Evolutionary conservation across 805 yeast species (phyloP), one percentile per base, ranked within the genome.

Genomic region (Hanseniaspora opuntiae): DNA sequence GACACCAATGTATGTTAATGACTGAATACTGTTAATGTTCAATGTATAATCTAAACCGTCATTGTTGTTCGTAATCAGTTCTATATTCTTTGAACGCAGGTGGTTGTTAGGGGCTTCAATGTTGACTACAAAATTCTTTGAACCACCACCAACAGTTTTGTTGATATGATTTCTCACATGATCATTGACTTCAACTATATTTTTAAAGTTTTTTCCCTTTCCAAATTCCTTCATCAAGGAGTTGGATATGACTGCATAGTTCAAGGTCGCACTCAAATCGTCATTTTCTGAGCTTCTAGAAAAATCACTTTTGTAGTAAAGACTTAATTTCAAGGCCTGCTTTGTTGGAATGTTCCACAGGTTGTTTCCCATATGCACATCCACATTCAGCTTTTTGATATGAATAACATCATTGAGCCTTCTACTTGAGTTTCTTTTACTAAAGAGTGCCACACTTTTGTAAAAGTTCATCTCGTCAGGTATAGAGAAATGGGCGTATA

Each of bases 1-100:
- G 8, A 93, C 93, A 4, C 98, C 99, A 59, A 93, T 84, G n/a
- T 89, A 72, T 0, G 96, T 82, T 48, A 82, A 72, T 17, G 86
- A 66, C 47, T 74, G 72, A 37, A 89, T 65, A 5, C 76, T 39
- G 17, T 49, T 56, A 46, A 58, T 37, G 4, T 55, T 20, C 16
- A 51, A 20, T 17, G 10, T 17, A 25, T 44, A 36, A 7, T 44
- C 17, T 30, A 42, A 6, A 16, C 19, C 28, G 30, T 35, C 33
- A 5, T 9, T 20, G 30, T 32, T 44, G 12, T 9, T 11, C 4
- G 17, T 30, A 11, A 16, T 10, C 25, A 44, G 12, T 5, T 30
- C 47, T 3, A 44, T 32, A n/a, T 7, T 44, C 8, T 32, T 30
- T 17, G 47, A 17, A 17, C 47, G 33, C n/a, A 44, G 20, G 11